Conservation (phyloP, 371 early-diverging fungal genomes). For the Nematocida displodere region DNA sequence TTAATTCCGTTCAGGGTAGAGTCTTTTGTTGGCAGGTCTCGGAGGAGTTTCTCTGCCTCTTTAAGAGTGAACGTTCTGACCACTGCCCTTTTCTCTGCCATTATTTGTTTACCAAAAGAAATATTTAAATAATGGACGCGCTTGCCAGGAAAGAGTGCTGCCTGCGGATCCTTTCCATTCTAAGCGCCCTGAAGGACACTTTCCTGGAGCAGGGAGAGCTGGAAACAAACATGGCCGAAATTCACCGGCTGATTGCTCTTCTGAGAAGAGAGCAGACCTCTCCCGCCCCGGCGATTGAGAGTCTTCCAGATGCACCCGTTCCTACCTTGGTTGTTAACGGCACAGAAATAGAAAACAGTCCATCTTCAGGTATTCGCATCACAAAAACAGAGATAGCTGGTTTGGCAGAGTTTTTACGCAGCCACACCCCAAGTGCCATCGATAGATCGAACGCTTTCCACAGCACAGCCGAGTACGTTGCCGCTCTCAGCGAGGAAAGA, state of each 20-base stretch:
- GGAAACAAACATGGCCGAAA: slow-evolving; percentile 5
- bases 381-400: slow-evolving; percentile 2
- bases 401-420: neutral
- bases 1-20: slow-evolving; percentile 56
- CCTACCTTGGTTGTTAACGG: too few relatives aligned
- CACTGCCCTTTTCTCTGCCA: slow-evolving; percentile 1
- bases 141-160: slow-evolving; percentile 18
- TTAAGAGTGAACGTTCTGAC: neutral
- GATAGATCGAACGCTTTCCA: neutral
- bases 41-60: slow-evolving; percentile 38
- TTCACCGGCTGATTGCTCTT: slow-evolving; percentile 17
- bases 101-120: slow-evolving; percentile 3
- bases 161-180: neutral
- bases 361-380: too few relatives aligned
- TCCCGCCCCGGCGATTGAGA: neutral
- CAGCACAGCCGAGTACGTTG: slow-evolving; percentile 13
- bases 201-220: slow-evolving; percentile 11
- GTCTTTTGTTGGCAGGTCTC: slow-evolving; percentile 48
- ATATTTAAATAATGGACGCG: slow-evolving; percentile 37
- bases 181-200: neutral
- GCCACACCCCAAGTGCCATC: neutral
- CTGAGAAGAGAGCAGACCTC: neutral
- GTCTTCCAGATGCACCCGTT: too few relatives aligned
- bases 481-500: slow-evolving; percentile 1
- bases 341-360: too few relatives aligned